Percentiles rank a stretch among this genome's conserved stretches.
Conservation (phyloP, 2,329 filamentous ascomycete genomes). For the Paecilomyces formosus region DNA sequence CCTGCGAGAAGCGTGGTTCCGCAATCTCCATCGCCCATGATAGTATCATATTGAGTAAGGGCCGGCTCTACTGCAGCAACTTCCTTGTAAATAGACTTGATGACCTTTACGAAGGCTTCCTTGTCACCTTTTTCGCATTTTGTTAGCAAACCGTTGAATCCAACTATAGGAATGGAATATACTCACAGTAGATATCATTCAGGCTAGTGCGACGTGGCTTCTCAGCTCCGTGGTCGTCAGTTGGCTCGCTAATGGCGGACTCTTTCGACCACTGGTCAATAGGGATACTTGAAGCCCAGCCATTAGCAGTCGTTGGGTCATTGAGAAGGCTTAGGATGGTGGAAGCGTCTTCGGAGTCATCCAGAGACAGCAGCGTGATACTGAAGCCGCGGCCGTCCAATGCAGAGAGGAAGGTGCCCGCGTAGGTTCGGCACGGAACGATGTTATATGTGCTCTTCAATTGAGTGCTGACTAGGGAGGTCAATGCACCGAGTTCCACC, state of each 20-base stretch:
- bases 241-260: background rate
- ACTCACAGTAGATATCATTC: background rate
- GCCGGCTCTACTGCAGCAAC: conserved; percentile 43
- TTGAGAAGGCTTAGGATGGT: background rate
- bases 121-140: background rate
- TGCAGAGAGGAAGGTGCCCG: background rate
- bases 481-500: background rate
- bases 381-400: conserved; percentile 2
- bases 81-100: background rate
- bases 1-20: conserved; percentile 55
- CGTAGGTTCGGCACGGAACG: background rate
- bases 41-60: conserved; percentile 55
- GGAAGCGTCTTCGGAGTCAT: conserved; percentile 29
- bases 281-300: background rate
- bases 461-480: background rate
- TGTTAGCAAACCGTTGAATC: background rate
- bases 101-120: background rate
- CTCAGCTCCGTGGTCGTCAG: background rate
- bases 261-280: background rate
- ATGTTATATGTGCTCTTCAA: background rate
- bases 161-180: background rate
- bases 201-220: background rate
- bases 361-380: conserved; percentile 1
- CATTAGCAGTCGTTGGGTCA: background rate
- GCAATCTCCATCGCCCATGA: conserved; percentile 61